Evolutionary conservation across 805 yeast genomes (phyloP).

Genomic region (Tetrapisispora iriomotensis): DNA sequence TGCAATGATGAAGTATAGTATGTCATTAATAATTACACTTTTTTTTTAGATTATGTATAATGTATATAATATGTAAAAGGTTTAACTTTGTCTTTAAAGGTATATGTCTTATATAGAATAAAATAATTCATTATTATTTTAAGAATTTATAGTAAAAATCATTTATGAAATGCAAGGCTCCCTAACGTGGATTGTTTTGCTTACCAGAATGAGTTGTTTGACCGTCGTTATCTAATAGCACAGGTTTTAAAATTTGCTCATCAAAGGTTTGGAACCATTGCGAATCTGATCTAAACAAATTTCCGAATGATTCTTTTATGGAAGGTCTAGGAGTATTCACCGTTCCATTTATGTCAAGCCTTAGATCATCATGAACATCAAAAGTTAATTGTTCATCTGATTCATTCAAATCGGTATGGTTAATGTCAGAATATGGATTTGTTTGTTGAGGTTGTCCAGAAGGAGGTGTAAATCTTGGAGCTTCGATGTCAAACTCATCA

Average conservation of each 20-base stretch:
- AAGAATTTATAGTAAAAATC: neutral
- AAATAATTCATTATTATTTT: neutral
- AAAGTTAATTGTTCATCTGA: neutral
- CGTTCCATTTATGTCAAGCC: neutral
- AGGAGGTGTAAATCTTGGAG: constrained; percentile 31
- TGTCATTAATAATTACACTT: neutral
- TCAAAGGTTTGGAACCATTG: constrained; percentile 92
- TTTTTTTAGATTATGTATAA: neutral
- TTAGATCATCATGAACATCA: neutral
- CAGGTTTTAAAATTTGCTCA: constrained; percentile 89
- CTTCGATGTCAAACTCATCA: constrained; percentile 92
- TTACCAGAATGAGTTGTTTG: neutral
- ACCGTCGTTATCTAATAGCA: constrained; percentile 49
- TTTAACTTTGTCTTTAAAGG: too few relatives aligned
- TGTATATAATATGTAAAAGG: too few relatives aligned
- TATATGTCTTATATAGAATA: too few relatives aligned
- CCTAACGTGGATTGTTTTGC: neutral
- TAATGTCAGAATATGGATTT: constrained; percentile 14
- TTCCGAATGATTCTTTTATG: constrained; percentile 13
- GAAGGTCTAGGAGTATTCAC: constrained; percentile 1
- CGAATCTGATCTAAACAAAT: constrained; percentile 33
- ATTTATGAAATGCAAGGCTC: neutral
- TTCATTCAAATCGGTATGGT: neutral
- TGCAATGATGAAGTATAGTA: constrained; percentile 11
- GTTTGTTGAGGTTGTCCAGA: neutral